Conservation (phyloP, 495 filamentous ascomycete genomes). For the Terfezia boudieri region DNA sequence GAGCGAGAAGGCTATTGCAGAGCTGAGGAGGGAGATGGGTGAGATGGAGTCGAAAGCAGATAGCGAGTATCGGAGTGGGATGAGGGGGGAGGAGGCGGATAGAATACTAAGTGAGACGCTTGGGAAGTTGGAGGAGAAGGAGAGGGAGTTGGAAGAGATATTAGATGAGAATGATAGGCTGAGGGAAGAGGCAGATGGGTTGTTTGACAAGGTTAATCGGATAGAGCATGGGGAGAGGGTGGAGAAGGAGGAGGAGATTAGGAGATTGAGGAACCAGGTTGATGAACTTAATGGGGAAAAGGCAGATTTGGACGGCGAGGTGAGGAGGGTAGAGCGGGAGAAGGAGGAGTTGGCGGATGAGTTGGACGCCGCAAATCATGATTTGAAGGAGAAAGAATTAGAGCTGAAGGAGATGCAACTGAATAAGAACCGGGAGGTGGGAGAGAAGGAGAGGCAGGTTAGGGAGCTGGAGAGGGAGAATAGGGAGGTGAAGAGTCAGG, state of each 20-base stretch:
- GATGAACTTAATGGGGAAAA: conserved; percentile 34
- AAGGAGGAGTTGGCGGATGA: conserved; percentile 1
- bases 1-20: conserved; percentile 58
- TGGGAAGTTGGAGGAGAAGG: conserved; percentile 30
- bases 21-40: conserved; percentile 49
- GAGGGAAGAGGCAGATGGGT: conserved; percentile 42
- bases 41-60: conserved; percentile 45
- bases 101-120: conserved; percentile 28
- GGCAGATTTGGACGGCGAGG: conserved; percentile 37
- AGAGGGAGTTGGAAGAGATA: conserved; percentile 15
- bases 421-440: conserved; percentile 27
- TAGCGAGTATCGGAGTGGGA: conserved; percentile 36
- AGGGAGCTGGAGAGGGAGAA: conserved; percentile 9
- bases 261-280: conserved; percentile 33
- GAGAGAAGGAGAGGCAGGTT: conserved; percentile 19
- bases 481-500: neutral
- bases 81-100: conserved; percentile 27
- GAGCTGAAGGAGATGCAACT: conserved; percentile 31
- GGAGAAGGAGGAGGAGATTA: conserved; percentile 41
- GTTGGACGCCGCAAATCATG: conserved; percentile 27
- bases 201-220: conserved; percentile 42
- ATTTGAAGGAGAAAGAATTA: conserved; percentile 36
- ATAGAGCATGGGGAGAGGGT: conserved; percentile 41
- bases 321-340: conserved; percentile 24
- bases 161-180: conserved; percentile 31